phyloP scores from a whole-genome alignment of 139 green algal species.

The Chlamydomonas sp. region DNA sequence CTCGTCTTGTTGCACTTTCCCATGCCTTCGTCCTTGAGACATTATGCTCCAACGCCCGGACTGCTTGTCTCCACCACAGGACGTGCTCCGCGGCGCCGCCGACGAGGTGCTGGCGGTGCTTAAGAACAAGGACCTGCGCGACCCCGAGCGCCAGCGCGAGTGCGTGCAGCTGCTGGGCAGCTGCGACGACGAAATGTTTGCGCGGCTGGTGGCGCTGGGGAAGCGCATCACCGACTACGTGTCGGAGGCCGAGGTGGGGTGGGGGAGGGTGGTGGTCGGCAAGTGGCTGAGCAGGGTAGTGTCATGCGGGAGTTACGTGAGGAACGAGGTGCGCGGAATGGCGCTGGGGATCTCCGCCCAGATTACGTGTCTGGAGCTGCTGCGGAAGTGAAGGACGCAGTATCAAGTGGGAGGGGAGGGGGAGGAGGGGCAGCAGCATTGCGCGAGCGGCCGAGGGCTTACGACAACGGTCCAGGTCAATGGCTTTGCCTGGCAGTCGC shows the following conservation, averaged over 20 bases:
- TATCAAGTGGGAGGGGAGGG: too few species aligned
- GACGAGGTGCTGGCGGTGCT: conserved; percentile 96
- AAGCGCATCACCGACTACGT: conserved; percentile 95
- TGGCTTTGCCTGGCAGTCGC: too few species aligned
- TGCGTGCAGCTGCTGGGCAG: conserved; percentile 40
- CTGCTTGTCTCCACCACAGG: conserved; percentile 38
- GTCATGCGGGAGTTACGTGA: too few species aligned
- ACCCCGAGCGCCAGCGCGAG: conserved; percentile 54
- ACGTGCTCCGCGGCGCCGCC: conserved; percentile 94
- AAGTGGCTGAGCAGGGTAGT: conserved; percentile 43
- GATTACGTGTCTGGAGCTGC: too few species aligned
- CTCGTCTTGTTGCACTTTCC: too few species aligned
- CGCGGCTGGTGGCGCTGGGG: conserved; percentile 84
- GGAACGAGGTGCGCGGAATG: too few species aligned
- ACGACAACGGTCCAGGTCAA: too few species aligned
- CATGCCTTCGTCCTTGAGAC: neutral
- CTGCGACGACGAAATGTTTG: conserved; percentile 81
- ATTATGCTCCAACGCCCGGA: neutral
- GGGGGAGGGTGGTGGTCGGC: conserved; percentile 57
- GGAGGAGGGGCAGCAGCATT: too few species aligned
- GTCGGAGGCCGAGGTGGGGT: conserved; percentile 54
- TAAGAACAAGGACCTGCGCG: conserved; percentile 79
- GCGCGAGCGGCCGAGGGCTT: too few species aligned
- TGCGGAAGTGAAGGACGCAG: too few species aligned
- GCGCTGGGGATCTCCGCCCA: too few species aligned